Base-by-base conservation (phyloP, 495 filamentous ascomycete genomes). In the Geoglossum glabrum region DNA sequence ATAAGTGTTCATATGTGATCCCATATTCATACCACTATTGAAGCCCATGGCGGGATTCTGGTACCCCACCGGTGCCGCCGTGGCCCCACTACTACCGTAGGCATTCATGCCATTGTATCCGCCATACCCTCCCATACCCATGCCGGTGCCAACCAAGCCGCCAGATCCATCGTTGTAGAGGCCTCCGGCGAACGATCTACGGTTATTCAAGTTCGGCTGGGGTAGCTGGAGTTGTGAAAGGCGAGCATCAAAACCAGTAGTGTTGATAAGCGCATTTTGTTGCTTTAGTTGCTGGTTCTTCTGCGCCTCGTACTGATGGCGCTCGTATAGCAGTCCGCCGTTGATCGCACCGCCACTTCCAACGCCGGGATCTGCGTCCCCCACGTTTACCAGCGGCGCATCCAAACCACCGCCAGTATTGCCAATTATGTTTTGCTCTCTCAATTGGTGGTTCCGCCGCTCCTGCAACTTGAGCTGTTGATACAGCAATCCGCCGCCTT, bases 51-150 rank as follows among this genome's bases (percentile, higher is more conserved):
- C 31, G 60, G 60, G 45, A 19, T 45, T 45, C 3, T 7, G 40
- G 40, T 45, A 45, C 1, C 40, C 40, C 40, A 45, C 23, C 10
- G 49, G 23, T 52, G 49, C 49, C 36, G 36, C 31, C 5, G 11
- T 8, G 11, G 10, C 36, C 30, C 28, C 25, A 13, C 28, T 52
- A 13, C 28, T 52, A 19, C 49, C 49, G 30, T 52, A 28, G 51
- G 49, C 54, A 57, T 64, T 40, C 66, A 69, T 59, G 21, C 51
- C 61, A 64, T 57, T 63, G 55, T 59, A 40, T 61, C 64, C 10
- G 61, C 63, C 11, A 68, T 65, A 8, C 55, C 62, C 31, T 34
- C 0, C 63, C 65, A 54, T 74, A 70, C 27, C 68, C 67, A 58
- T 54, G 28, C 43, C 15, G 43, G 5, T 23, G 43, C n/a, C n/a